These are phyloP conservation scores for Chaetomium tenue DNA, from an alignment of 495 filamentous ascomycete genomes.

Conservation along the genomic window DNA sequence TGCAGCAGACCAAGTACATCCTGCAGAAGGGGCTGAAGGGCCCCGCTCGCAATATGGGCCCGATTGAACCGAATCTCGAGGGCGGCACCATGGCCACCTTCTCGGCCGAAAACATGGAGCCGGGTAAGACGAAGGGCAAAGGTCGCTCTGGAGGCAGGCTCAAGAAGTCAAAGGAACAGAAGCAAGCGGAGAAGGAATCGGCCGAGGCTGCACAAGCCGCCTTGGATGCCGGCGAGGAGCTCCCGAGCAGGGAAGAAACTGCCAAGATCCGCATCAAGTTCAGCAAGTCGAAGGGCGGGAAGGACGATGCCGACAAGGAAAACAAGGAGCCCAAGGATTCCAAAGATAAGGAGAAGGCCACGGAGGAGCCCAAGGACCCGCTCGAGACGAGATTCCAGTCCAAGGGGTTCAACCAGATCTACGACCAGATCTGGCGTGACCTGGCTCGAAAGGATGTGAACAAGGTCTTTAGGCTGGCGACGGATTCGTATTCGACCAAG, in stretches of 20 bases:
- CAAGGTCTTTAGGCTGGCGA: slow-evolving; percentile 84
- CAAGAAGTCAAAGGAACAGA: slow-evolving; percentile 94
- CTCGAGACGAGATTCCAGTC: slow-evolving; percentile 66
- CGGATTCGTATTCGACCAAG: slow-evolving; percentile 75
- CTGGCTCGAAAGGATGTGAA: slow-evolving; percentile 89
- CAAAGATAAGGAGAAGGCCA: slow-evolving; percentile 65
- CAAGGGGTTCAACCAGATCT: slow-evolving; percentile 94
- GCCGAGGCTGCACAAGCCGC: slow-evolving; percentile 86
- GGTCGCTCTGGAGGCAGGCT: slow-evolving; percentile 64
- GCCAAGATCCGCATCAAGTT: slow-evolving; percentile 58
- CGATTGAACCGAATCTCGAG: slow-evolving; percentile 77
- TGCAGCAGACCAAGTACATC: slow-evolving; percentile 75
- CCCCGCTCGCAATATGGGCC: slow-evolving; percentile 73
- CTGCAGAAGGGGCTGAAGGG: slow-evolving; percentile 80
- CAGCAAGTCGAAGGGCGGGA: slow-evolving; percentile 39
- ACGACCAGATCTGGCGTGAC: slow-evolving; percentile 97
- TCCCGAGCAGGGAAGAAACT: slow-evolving; percentile 67
- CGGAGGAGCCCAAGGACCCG: slow-evolving; percentile 51
- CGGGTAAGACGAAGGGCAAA: slow-evolving; percentile 63
- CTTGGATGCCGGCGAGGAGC: slow-evolving; percentile 78
- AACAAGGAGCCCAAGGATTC: slow-evolving; percentile 48
- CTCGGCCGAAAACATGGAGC: slow-evolving; percentile 61
- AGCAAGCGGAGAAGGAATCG: slow-evolving; percentile 89
- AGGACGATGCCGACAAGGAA: slow-evolving; percentile 42
- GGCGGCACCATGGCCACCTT: slow-evolving; percentile 88